Percentiles rank a stretch among this genome's conserved stretches.
phyloP scores from a whole-genome alignment of 2,329 filamentous ascomycete genomes.

The Lachnellula hyalina region DNA sequence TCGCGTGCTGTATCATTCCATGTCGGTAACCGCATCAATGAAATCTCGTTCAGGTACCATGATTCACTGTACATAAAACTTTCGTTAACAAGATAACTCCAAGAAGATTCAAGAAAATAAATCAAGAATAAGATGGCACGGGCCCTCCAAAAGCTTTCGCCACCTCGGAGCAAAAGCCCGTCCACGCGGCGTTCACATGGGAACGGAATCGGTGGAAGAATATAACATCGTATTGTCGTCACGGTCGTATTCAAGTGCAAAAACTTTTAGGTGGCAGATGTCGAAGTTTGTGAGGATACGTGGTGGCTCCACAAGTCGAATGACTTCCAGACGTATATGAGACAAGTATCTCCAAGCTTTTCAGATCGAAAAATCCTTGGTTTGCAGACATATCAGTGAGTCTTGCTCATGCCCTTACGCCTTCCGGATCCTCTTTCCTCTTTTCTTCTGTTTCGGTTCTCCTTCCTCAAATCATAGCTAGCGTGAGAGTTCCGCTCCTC shows the following conservation, averaged over 20 bases:
- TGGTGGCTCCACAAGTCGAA: neutral
- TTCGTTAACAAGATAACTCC: neutral
- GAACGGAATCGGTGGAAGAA: neutral
- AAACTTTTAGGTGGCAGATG: neutral
- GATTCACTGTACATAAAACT: neutral
- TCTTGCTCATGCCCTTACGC: neutral
- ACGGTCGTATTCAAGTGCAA: neutral
- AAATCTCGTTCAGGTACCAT: neutral
- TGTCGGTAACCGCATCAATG: neutral
- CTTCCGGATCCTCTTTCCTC: neutral
- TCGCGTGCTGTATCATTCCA: neutral
- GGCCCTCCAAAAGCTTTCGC: neutral
- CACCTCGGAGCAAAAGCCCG: conserved; percentile 1
- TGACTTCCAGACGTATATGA: neutral
- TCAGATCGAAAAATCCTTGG: neutral
- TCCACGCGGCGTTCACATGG: neutral
- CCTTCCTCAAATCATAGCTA: conserved; percentile 9
- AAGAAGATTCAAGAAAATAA: neutral
- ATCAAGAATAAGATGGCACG: neutral
- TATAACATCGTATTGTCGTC: neutral
- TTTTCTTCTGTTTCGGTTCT: conserved; percentile 8
- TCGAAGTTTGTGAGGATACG: neutral
- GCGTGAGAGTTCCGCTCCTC: neutral
- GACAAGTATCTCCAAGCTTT: neutral
- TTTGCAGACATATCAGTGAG: neutral